These are phyloP conservation scores for Plectranthus barbatus DNA, from an alignment of 257 asterid genomes.

Conservation along the genomic window DNA sequence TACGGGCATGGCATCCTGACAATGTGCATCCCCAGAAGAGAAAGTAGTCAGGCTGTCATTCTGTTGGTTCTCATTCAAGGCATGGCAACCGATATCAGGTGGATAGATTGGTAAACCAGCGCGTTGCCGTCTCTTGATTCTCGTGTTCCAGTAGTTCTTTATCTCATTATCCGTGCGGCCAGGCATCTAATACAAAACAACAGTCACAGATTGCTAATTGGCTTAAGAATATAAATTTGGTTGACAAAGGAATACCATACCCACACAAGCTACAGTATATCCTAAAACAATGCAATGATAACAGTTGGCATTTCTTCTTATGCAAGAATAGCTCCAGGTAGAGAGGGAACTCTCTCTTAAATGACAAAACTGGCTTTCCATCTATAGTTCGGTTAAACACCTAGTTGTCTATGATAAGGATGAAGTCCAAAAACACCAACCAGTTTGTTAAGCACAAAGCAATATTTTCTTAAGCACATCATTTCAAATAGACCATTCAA, in stretches of 20 bases:
- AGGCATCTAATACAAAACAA: constrained; percentile 50
- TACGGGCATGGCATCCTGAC: constrained; percentile 30
- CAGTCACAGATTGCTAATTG: too few relatives aligned
- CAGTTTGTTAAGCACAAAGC: too few relatives aligned
- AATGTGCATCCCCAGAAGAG: constrained; percentile 36
- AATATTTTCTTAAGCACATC: too few relatives aligned
- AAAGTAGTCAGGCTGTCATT: constrained; percentile 26
- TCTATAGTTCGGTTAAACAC: background rate
- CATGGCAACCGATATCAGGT: constrained; percentile 45
- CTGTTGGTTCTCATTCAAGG: constrained; percentile 39
- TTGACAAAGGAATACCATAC: background rate
- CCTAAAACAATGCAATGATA: background rate
- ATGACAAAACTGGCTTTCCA: background rate
- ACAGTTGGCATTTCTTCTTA: too few relatives aligned
- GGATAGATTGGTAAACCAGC: constrained; percentile 73
- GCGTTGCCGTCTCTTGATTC: constrained; percentile 72
- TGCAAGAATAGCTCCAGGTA: background rate
- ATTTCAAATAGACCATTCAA: too few relatives aligned
- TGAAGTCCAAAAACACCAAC: background rate
- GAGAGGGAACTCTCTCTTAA: background rate
- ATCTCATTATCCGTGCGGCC: constrained; percentile 96
- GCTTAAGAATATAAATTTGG: background rate
- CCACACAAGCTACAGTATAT: background rate
- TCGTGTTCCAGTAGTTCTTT: constrained; percentile 83
- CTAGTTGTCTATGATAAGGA: background rate